Evolutionary conservation across 2,329 filamentous ascomycete genomes (phyloP), one percentile per base, ranked within the genome.

Genomic region (Colletotrichum musae): DNA sequence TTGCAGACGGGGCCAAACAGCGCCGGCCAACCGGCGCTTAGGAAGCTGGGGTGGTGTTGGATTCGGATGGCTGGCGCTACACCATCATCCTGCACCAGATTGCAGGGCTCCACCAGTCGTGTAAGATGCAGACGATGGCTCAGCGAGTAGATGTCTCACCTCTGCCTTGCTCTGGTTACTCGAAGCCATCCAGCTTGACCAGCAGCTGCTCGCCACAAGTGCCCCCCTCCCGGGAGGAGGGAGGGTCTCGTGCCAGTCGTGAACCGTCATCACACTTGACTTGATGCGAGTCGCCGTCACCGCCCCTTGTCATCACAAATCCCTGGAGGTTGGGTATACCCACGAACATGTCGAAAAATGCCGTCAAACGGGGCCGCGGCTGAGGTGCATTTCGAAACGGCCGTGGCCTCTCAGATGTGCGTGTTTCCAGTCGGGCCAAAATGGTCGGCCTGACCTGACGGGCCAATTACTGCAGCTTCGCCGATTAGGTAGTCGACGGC

Each of bases 11-110:
- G 66, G 51, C 62, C 66, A 66, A 54, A 60, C 62, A 60, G 62
- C 56, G 77, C 77, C 77, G 78, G 74, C 83, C 83, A 84, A 80
- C 83, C 78, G 83, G 83, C 83, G 83, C 83, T 84, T 85, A 84
- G 77, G 75, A 78, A 79, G 75, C 80, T 74, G 76, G 81, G 81
- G 80, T 77, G 71, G 72, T 69, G 71, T 77, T 76, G 77, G 77
- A 80, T 78, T 79, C 78, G 80, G 80, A 80, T 81, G 80, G 81
- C 77, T 82, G 80, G 81, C 80, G 78, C 80, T 81, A 79, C 78
- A 78, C 71, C 80, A 80, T 77, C 77, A 79, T 74, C 78, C 77
- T 78, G 75, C 75, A 80, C 78, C 78, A 79, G 75, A 79, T 77
- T 78, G 75, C 74, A 75, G 73, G 68, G 76, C 48, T 75, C 78